Conservation (phyloP, 306 rosid genomes). For the Glycine tomentella region DNA sequence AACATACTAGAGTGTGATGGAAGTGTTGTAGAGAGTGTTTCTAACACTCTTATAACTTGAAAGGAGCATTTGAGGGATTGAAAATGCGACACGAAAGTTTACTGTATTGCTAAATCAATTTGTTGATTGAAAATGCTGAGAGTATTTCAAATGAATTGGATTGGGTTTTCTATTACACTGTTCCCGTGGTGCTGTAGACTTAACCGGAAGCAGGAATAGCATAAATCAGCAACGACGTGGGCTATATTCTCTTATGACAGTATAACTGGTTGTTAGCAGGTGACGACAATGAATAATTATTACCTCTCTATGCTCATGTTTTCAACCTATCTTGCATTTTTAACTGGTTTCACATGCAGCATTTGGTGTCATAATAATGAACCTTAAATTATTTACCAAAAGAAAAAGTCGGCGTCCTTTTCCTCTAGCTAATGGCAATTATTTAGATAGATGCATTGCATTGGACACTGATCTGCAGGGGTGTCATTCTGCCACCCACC, state of each 20-base stretch:
- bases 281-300: conserved; percentile 5
- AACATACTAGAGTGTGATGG: no score
- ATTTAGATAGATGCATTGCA: conserved; percentile 36
- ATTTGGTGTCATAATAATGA: conserved; percentile 46
- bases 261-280: background rate
- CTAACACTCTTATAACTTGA: no score
- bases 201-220: background rate
- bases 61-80: background rate
- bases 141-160: background rate
- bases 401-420: conserved; percentile 54
- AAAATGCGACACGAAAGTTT: background rate
- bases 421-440: conserved; percentile 38
- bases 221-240: background rate
- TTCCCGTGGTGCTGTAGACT: background rate
- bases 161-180: no score
- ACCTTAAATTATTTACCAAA: conserved; percentile 32
- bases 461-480: conserved; percentile 42
- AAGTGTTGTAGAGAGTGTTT: no score
- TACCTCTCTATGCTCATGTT: background rate
- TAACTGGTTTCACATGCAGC: conserved; percentile 57
- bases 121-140: background rate
- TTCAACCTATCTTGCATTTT: background rate
- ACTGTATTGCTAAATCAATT: no score
- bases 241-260: conserved; percentile 8
- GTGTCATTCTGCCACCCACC: conserved; percentile 38